Evolutionary conservation across 805 yeast species (phyloP), one percentile per base, ranked within the genome.

Genomic region (Cyberlindnera mississippiensis): DNA sequence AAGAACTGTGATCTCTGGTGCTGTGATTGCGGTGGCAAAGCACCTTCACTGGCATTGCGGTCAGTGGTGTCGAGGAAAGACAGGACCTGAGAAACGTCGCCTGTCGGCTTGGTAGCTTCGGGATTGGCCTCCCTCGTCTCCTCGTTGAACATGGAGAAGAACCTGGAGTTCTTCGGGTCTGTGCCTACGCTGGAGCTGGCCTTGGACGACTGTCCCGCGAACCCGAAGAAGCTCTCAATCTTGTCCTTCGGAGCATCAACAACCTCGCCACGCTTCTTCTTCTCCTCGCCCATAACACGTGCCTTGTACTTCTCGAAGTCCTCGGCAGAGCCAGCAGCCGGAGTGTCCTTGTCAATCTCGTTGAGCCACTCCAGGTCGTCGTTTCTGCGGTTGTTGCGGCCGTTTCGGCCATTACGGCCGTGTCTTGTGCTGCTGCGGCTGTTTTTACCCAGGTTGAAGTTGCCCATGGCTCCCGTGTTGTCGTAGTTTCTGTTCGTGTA

Each of bases 251-350:
- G 22, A 28, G 28, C 34, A 12, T 40, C 43, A 6, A 37, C 41
- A n/a, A 43, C 29, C 11, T 57, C 52, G 20, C 65, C 67, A 38
- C 59, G 58, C 40, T 63, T 64, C 33, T 51, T 56, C 41, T 62
- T 62, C 35, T 64, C 69, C 41, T 61, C 54, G 37, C 56, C 64
- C 41, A 59, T 65, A 59, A 66, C 61, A 51, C 59, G 61, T 3
- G 64, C 61, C 45, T 61, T 68, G 66, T 67, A 67, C 24, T 59
- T 51, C 46, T 68, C 74, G 46, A 69, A 69, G 46, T 67, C 73
- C 13, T 57, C 62, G 20, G 62, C 59, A 39, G 41, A 38, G 6
- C 46, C 49, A 31, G 32, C 37, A 24, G 50, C 52, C 10, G 53
- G 55, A 4, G 45, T 49, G 33, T 46, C 53, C 28, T 42, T 45